A percentile compares a stretch with the other conserved stretches of the same genome.
Evolutionary conservation across 257 asterid genomes (phyloP).

Genomic region (Orobanche coerulescens): DNA sequence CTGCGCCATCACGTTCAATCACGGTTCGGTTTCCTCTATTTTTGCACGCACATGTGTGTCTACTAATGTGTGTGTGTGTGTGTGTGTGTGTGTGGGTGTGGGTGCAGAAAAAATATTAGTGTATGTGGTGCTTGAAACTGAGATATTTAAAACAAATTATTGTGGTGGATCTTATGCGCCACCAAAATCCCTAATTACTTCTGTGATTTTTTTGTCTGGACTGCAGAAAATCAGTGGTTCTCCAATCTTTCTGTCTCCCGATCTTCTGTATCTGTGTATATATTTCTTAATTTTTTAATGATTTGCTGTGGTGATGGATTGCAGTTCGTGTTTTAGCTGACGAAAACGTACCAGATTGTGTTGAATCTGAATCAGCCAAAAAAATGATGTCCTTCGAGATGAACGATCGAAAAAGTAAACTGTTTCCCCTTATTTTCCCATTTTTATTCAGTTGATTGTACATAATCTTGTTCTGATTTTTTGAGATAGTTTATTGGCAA

Average conservation of each 20-base stretch:
- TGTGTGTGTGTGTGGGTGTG: neutral
- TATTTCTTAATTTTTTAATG: neutral
- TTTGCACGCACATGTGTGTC: neutral
- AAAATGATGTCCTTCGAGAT: conserved; percentile 68
- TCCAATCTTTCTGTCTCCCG: neutral
- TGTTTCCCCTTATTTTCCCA: neutral
- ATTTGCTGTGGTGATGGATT: conserved; percentile 16
- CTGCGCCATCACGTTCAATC: conserved; percentile 8
- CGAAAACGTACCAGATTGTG: neutral
- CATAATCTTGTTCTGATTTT: neutral
- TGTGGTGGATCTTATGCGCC: conserved; percentile 5
- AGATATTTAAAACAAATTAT: neutral
- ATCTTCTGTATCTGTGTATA: neutral
- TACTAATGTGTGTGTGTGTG: neutral
- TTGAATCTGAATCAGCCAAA: conserved; percentile 28
- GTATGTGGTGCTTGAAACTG: conserved; percentile 11
- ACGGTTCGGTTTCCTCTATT: conserved; percentile 13
- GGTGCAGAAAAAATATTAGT: neutral
- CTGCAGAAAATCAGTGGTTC: conserved; percentile 14
- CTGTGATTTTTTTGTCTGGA: neutral
- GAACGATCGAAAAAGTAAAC: conserved; percentile 72
- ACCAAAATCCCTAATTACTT: neutral
- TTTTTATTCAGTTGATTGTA: neutral
- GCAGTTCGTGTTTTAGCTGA: conserved; percentile 12
- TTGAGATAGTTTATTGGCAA: neutral